These are phyloP conservation scores for Jamesozyma piceae DNA, from an alignment of 805 yeast species.

Conservation along the genomic window DNA sequence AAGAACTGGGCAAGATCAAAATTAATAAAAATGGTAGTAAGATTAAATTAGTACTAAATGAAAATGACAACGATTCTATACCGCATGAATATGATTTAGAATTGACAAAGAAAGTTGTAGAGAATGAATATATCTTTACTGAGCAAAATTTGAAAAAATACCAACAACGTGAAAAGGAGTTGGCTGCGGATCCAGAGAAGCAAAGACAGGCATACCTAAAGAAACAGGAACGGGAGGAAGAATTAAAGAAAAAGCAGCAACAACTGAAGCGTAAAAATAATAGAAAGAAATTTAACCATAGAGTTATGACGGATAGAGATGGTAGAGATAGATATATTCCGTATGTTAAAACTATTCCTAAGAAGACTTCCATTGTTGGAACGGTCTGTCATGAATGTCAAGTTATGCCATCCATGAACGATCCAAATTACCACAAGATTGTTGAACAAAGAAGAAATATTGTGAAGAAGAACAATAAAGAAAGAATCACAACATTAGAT, in stretches of 20 bases:
- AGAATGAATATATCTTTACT: slow-evolving; percentile 78
- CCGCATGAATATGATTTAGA: slow-evolving; percentile 81
- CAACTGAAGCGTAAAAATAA: slow-evolving; percentile 32
- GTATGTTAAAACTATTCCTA: slow-evolving; percentile 79
- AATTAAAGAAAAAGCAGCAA: slow-evolving; percentile 31
- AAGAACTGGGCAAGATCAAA: slow-evolving; percentile 70
- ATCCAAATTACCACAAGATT: slow-evolving; percentile 59
- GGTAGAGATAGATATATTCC: slow-evolving; percentile 52
- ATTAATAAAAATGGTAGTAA: slow-evolving; percentile 45
- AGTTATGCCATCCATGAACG: slow-evolving; percentile 67
- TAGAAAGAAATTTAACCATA: slow-evolving; percentile 26
- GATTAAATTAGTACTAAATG: slow-evolving; percentile 51
- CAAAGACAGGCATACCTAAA: slow-evolving; percentile 29
- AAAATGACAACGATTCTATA: slow-evolving; percentile 41
- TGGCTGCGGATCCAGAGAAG: slow-evolving; percentile 31
- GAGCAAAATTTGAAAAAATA: slow-evolving; percentile 70
- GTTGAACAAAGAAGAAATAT: slow-evolving; percentile 46
- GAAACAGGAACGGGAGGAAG: slow-evolving; percentile 30
- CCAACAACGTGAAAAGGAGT: slow-evolving; percentile 30
- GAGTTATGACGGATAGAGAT: slow-evolving; percentile 33
- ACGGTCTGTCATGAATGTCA: slow-evolving; percentile 89
- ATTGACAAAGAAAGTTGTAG: slow-evolving; percentile 68
- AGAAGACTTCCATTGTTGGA: slow-evolving; percentile 76
- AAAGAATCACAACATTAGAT: slow-evolving; percentile 58
- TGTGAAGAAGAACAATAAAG: slow-evolving; percentile 41